Conservation (phyloP, 495 filamentous ascomycete species). For the Pyrenula aspistea region DNA sequence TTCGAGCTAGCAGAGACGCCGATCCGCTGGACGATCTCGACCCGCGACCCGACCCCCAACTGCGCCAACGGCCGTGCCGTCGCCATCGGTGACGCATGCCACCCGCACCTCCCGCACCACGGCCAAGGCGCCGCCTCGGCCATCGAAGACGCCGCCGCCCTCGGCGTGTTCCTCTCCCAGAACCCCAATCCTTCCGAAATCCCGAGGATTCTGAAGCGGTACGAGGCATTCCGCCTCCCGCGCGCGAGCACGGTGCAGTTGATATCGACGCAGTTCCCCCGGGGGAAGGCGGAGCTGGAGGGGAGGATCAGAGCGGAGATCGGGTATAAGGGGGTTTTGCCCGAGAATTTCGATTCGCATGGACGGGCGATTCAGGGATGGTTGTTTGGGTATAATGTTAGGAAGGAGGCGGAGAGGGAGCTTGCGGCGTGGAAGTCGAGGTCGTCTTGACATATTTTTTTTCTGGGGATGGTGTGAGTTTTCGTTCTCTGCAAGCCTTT, state of each 20-base stretch:
- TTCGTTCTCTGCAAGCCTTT: too few relatives aligned
- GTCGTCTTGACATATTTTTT: too few relatives aligned
- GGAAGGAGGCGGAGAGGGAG: too few relatives aligned
- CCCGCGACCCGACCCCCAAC: conserved; percentile 41
- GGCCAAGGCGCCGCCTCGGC: conserved; percentile 42
- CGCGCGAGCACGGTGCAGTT: conserved; percentile 39
- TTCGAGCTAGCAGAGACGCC: conserved; percentile 28
- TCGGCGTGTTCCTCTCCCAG: conserved; percentile 31
- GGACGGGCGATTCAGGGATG: too few relatives aligned
- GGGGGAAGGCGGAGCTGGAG: too few relatives aligned
- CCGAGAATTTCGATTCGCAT: too few relatives aligned
- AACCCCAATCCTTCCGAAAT: conserved; percentile 28
- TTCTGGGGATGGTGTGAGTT: too few relatives aligned
- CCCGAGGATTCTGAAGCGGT: conserved; percentile 27
- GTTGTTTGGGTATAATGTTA: too few relatives aligned
- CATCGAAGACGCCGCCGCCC: conserved; percentile 42
- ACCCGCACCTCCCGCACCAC: conserved; percentile 47
- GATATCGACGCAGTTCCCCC: too few relatives aligned
- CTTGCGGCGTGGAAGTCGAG: too few relatives aligned
- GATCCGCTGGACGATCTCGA: conserved; percentile 53
- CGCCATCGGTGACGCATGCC: conserved; percentile 56
- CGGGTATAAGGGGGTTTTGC: too few relatives aligned
- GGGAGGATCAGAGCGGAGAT: too few relatives aligned
- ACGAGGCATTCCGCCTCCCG: conserved; percentile 34
- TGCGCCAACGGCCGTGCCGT: conserved; percentile 47